Conservation (phyloP, 2,329 filamentous ascomycete genomes). For the Tetracladium maxilliforme region DNA sequence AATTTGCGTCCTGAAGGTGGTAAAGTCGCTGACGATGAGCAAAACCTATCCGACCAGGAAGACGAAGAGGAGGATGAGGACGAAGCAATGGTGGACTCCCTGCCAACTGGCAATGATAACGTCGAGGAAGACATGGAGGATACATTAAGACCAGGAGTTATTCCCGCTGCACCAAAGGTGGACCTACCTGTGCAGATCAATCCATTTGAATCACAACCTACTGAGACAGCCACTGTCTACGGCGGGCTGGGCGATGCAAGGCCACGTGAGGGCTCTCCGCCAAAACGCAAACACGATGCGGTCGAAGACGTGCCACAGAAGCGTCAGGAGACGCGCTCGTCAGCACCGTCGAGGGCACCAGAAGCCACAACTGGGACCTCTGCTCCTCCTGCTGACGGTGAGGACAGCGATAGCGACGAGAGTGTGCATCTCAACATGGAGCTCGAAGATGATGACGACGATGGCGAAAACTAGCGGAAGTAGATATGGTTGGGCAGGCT, state of each 20-base stretch:
- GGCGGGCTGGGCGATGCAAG: not conserved
- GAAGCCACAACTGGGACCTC: slow-evolving; percentile 7
- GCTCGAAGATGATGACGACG: slow-evolving; percentile 27
- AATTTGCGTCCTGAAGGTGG: slow-evolving; percentile 34
- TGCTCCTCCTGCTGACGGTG: too few relatives aligned
- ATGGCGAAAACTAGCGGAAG: slow-evolving; percentile 15
- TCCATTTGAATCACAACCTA: slow-evolving; percentile 3
- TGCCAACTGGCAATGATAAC: too few relatives aligned
- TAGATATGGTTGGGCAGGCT: too few relatives aligned
- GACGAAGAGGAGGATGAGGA: slow-evolving; percentile 15
- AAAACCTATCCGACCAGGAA: slow-evolving; percentile 7
- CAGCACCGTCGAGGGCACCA: slow-evolving; percentile 2
- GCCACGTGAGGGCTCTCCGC: not conserved
- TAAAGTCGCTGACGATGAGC: slow-evolving; percentile 27
- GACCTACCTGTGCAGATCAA: not conserved
- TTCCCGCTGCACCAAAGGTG: slow-evolving; percentile 5
- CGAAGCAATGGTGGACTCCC: too few relatives aligned
- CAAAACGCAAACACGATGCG: slow-evolving; percentile 4
- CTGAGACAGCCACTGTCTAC: slow-evolving; percentile 2
- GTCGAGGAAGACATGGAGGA: slow-evolving; percentile 5
- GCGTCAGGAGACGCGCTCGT: slow-evolving; percentile 1
- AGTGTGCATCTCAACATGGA: slow-evolving; percentile 30
- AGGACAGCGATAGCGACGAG: slow-evolving; percentile 28
- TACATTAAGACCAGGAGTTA: slow-evolving; percentile 9
- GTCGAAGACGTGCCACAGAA: slow-evolving; percentile 7